phyloP scores from a whole-genome alignment of 176 grass and related monocot species.

The Zoysia pacifica region DNA sequence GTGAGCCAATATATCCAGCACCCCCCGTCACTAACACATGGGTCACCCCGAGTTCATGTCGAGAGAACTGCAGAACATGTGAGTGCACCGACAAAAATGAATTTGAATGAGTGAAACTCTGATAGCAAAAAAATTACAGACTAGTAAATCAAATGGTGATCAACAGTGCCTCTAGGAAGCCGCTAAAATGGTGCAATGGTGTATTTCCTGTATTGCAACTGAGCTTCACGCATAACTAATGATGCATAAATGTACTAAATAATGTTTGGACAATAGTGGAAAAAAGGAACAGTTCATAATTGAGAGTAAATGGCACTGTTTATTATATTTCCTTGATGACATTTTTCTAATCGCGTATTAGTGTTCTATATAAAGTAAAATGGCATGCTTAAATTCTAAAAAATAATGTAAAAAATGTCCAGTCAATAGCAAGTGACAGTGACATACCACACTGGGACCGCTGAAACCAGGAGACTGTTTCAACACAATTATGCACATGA shows the following conservation, averaged over 20 bases:
- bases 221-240: neutral
- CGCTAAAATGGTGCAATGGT: neutral
- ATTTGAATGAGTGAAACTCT: constrained; percentile 8
- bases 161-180: neutral
- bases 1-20: constrained; percentile 92
- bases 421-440: constrained; percentile 35
- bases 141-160: neutral
- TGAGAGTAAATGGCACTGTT: neutral
- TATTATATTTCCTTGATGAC: constrained; percentile 23
- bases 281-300: neutral
- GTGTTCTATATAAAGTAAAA: constrained; percentile 18
- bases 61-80: constrained; percentile 72
- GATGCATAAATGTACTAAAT: neutral
- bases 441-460: constrained; percentile 53
- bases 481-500: constrained; percentile 71
- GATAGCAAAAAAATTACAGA: neutral
- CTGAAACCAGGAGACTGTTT: constrained; percentile 71
- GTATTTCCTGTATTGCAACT: neutral
- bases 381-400: neutral
- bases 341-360: neutral
- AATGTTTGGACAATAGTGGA: neutral
- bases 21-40: constrained; percentile 97
- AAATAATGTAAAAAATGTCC: constrained; percentile 14
- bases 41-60: constrained; percentile 83
- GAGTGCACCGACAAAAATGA: constrained; percentile 26